These are phyloP conservation scores for Aspergillus glaucus DNA, from an alignment of 2,329 filamentous ascomycete species.

Conservation along the genomic window DNA sequence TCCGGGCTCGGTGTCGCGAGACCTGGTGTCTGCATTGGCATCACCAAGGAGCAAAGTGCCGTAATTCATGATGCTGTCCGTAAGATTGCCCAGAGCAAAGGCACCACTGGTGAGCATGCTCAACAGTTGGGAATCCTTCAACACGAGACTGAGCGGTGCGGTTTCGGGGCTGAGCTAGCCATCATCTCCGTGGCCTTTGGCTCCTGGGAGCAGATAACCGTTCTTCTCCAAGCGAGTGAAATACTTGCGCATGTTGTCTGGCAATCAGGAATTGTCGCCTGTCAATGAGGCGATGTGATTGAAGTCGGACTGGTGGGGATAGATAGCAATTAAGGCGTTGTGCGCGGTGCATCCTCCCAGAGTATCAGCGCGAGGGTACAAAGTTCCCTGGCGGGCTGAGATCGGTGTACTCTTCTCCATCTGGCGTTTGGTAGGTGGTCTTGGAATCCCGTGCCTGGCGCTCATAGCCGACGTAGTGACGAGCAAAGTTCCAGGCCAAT, in stretches of 20 bases:
- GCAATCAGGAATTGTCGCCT: conserved; percentile 54
- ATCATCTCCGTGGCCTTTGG: conserved; percentile 40
- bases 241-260: conserved; percentile 54
- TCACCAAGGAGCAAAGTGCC: conserved; percentile 45
- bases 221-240: conserved; percentile 50
- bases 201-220: conserved; percentile 40
- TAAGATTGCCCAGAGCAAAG: conserved; percentile 45
- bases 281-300: conserved; percentile 53
- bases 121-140: conserved; percentile 49
- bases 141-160: conserved; percentile 42
- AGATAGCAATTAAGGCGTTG: conserved; percentile 55
- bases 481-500: conserved; percentile 30
- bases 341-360: conserved; percentile 57
- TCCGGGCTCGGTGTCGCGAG: conserved; percentile 44
- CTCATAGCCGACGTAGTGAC: conserved; percentile 25
- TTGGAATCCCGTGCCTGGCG: conserved; percentile 28
- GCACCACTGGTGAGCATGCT: conserved; percentile 48
- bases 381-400: conserved; percentile 50
- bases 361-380: conserved; percentile 53
- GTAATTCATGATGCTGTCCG: conserved; percentile 39
- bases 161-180: conserved; percentile 21
- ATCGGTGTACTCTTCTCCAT: conserved; percentile 50
- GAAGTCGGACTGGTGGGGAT: conserved; percentile 56
- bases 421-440: conserved; percentile 37
- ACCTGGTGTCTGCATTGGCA: conserved; percentile 43